phyloP scores from a whole-genome alignment of 306 rosid genomes.

The Prosopis cineraria region DNA sequence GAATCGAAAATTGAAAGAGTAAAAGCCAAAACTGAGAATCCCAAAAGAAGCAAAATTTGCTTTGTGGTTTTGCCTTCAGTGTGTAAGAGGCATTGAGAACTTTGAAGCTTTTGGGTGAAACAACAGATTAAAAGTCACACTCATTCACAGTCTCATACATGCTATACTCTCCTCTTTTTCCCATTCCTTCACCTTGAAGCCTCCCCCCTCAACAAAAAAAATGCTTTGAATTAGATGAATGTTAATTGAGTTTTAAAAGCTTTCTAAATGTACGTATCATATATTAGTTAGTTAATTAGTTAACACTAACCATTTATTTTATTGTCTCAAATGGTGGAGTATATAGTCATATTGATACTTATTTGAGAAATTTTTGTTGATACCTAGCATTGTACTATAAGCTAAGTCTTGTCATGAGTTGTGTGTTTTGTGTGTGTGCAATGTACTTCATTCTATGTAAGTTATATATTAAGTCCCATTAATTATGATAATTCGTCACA shows the following conservation, averaged over 20 bases:
- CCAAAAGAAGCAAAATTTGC: neutral
- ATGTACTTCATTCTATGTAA: too few species aligned
- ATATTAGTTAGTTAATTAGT: neutral
- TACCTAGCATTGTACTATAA: too few species aligned
- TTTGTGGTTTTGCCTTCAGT: neutral
- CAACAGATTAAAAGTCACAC: constrained; percentile 33
- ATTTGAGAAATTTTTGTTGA: neutral
- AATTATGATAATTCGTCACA: too few species aligned
- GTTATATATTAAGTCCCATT: too few species aligned
- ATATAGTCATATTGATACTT: neutral
- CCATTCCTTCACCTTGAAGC: constrained; percentile 43
- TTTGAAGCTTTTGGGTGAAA: constrained; percentile 31
- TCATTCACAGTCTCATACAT: too few species aligned
- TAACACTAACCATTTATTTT: neutral
- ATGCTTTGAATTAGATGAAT: neutral
- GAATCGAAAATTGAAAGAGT: neutral
- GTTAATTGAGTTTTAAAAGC: neutral
- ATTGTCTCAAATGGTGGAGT: neutral
- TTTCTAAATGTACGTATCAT: neutral
- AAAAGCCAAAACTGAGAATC: neutral
- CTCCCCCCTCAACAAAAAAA: too few species aligned
- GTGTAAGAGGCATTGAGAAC: neutral
- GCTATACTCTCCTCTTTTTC: constrained; percentile 53
- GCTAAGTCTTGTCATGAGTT: neutral
- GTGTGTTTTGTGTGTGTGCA: too few species aligned